Evolutionary conservation across 345 rosid genomes (phyloP), one percentile per base, ranked within the genome.

Genomic region (Linum tenue): DNA sequence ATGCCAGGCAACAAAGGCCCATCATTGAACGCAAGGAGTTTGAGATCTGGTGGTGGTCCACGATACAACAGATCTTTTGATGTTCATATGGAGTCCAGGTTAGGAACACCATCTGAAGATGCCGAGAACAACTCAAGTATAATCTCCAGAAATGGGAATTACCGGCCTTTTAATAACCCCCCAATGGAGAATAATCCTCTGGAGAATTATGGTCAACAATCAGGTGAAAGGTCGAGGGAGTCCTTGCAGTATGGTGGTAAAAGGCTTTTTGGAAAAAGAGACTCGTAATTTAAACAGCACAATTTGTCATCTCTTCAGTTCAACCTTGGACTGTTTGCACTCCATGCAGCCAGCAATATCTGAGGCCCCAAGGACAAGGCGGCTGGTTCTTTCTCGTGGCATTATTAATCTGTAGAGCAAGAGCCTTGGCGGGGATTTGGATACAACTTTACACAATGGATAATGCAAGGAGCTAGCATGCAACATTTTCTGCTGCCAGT

Each of bases 71-170:
- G 53, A 15, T 9, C 86, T 2, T 70, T 80, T 7, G 91, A 86
- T 58, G 56, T 73, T 75, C 87, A 82, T 63, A 64, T 64, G 69
- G 97, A 92, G 62, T 76, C 88, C 56, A 82, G 92, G 75, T 78
- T 90, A 53, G 88, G 85, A 73, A 81, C 84, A 35, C 85, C 88
- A 58, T 78, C 85, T 56, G 98, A 86, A 75, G 92, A 92, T 37
- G 90, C 85, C 7, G 92, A 89, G 70, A 22, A 22, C 31, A 87
- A 85, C 75, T 67, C 79, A 56, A 76, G 78, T 63, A 31, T 78
- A 36, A 73, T 71, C 40, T 67, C 76, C 57, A 84, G 96, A 70
- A 89, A 84, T 72, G 92, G 90, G 57, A 81, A 77, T 65, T 76
- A 69, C 51, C 77, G 87, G 22, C 77, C 81, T 5, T 67, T 64